Conservation (phyloP, 352 stramenopile genomes). For the Salisapilia sapeloensis region DNA sequence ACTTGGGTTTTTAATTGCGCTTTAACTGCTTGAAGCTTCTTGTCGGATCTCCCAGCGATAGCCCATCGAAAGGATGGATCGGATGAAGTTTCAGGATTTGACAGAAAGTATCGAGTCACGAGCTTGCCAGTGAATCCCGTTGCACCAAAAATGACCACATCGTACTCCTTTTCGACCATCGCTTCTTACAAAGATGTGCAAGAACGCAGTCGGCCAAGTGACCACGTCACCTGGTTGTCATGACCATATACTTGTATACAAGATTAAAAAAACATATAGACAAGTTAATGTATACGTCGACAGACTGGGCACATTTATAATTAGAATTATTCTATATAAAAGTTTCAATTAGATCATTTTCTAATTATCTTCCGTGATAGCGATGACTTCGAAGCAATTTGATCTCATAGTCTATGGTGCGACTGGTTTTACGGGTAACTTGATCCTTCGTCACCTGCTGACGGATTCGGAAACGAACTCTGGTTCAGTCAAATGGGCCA, state of each 20-base stretch:
- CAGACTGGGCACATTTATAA: too few species aligned
- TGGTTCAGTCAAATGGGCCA: slow-evolving; percentile 64
- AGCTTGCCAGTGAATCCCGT: slow-evolving; percentile 74
- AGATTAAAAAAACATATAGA: too few species aligned
- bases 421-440: slow-evolving; percentile 77
- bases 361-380: too few species aligned
- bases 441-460: slow-evolving; percentile 58
- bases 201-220: too few species aligned
- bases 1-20: slow-evolving; percentile 12
- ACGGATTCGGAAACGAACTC: slow-evolving; percentile 16
- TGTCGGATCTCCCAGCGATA: slow-evolving; percentile 48
- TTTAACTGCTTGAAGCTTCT: slow-evolving; percentile 21
- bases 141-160: slow-evolving; percentile 60
- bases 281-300: too few species aligned
- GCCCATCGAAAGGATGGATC: slow-evolving; percentile 40
- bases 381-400: slow-evolving; percentile 15
- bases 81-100: slow-evolving; percentile 8
- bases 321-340: too few species aligned
- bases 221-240: too few species aligned
- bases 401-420: slow-evolving; percentile 75
- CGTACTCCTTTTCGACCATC: slow-evolving; percentile 13
- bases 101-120: slow-evolving; percentile 38
- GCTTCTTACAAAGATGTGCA: too few species aligned
- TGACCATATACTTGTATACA: too few species aligned
- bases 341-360: too few species aligned